Evolutionary conservation across 306 rosid genomes (phyloP).

Genomic region (Casuarina cunninghamiana): DNA sequence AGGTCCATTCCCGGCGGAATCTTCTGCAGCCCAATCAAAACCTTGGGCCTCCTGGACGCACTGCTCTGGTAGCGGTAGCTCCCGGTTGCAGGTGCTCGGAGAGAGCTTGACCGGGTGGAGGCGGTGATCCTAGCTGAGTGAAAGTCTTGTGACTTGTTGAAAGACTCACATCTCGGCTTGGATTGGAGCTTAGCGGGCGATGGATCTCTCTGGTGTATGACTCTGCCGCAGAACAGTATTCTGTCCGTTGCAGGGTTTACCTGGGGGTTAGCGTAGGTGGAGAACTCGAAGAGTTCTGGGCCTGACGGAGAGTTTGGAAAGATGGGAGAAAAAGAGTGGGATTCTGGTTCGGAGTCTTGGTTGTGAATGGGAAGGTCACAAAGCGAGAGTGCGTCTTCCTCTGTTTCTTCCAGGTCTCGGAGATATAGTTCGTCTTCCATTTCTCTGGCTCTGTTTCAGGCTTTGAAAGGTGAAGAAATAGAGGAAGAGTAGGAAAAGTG

Average conservation of each 20-base stretch:
- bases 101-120: conserved; percentile 10
- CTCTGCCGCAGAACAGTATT: conserved; percentile 32
- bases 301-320: neutral
- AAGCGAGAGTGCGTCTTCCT: conserved; percentile 43
- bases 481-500: neutral
- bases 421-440: conserved; percentile 4
- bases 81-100: conserved; percentile 12
- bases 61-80: conserved; percentile 12
- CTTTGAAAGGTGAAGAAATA: neutral
- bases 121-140: neutral
- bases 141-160: neutral
- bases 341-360: neutral
- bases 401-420: neutral
- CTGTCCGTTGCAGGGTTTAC: neutral
- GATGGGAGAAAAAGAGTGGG: neutral
- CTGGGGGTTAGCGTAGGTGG: neutral
- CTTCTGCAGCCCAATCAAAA: conserved; percentile 39
- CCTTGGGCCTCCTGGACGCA: conserved; percentile 27
- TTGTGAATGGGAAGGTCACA: conserved; percentile 32
- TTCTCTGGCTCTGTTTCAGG: neutral
- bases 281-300: conserved; percentile 32
- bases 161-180: conserved; percentile 17
- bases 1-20: conserved; percentile 44
- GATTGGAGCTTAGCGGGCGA: neutral
- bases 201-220: conserved; percentile 3